Evolutionary conservation across 176 grass and related monocot species (phyloP).

Genomic region (Thalia dealbata): DNA sequence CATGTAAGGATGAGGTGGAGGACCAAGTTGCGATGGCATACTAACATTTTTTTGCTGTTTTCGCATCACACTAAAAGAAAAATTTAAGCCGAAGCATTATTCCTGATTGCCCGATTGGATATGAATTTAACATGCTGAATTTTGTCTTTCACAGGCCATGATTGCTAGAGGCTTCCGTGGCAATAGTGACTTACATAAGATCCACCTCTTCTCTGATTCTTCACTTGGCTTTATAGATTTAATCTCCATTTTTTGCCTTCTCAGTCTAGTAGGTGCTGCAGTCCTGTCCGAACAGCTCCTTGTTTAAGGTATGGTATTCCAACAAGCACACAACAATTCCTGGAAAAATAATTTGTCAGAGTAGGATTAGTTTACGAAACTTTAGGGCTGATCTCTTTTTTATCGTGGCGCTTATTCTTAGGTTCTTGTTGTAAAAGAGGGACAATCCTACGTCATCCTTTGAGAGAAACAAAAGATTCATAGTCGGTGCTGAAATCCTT

Average conservation of each 20-base stretch:
- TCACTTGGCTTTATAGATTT: conserved; percentile 64
- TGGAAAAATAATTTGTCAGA: background rate
- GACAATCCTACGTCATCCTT: background rate
- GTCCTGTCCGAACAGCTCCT: conserved; percentile 57
- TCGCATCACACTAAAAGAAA: background rate
- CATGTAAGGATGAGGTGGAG: too few species aligned
- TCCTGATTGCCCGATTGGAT: background rate
- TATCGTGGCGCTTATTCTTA: background rate
- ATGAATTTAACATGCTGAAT: background rate
- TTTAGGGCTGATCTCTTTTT: background rate
- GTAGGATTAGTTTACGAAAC: background rate
- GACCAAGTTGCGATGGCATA: too few species aligned
- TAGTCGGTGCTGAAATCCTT: background rate
- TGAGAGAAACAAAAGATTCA: background rate
- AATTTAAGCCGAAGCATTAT: background rate
- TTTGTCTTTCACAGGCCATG: conserved; percentile 58
- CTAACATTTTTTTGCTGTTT: too few species aligned
- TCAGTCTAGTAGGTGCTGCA: conserved; percentile 43
- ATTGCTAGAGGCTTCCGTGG: conserved; percentile 88
- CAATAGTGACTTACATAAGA: conserved; percentile 56
- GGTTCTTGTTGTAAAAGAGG: background rate
- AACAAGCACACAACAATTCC: background rate
- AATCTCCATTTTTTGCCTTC: conserved; percentile 65
- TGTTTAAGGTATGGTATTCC: background rate
- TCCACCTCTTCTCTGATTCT: conserved; percentile 68